Conservation (phyloP, 208 protist species). For the Trypanosomatidae sp. region DNA sequence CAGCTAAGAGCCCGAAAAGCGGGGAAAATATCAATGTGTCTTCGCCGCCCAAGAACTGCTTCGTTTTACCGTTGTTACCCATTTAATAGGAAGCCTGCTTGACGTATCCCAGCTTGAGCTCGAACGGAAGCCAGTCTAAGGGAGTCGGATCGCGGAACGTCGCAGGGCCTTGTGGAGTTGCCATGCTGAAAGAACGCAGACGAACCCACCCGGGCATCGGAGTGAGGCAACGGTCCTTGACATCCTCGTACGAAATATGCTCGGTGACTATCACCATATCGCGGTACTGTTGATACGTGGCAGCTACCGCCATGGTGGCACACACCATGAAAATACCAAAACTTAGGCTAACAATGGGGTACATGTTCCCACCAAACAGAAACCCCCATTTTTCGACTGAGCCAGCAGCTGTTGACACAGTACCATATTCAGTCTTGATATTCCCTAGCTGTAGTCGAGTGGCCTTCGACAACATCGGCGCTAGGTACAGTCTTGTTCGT, state of each 20-base stretch:
- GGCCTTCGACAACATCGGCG: constrained; percentile 83
- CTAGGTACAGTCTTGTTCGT: constrained; percentile 27
- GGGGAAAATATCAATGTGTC: neutral
- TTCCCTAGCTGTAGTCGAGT: constrained; percentile 88
- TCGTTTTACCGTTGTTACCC: neutral
- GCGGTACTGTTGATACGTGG: constrained; percentile 81
- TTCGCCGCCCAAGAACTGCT: neutral
- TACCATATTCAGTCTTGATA: constrained; percentile 87
- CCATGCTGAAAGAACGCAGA: constrained; percentile 61
- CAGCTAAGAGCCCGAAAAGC: neutral
- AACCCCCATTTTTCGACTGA: constrained; percentile 89
- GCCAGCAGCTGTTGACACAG: constrained; percentile 79
- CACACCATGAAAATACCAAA: constrained; percentile 37
- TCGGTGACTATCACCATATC: constrained; percentile 86
- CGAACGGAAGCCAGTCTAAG: constrained; percentile 89
- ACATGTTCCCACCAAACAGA: constrained; percentile 57
- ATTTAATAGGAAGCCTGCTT: constrained; percentile 88
- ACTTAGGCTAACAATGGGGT: constrained; percentile 60
- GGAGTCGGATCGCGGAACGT: constrained; percentile 88
- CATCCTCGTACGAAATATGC: constrained; percentile 88
- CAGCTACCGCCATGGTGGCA: constrained; percentile 40
- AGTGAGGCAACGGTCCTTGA: constrained; percentile 87
- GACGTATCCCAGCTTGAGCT: constrained; percentile 88
- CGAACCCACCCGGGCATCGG: constrained; percentile 87
- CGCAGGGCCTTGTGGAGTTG: constrained; percentile 57